Base-by-base conservation (phyloP, 768 basidiomycete species). In the Lyophyllum shimeji region DNA sequence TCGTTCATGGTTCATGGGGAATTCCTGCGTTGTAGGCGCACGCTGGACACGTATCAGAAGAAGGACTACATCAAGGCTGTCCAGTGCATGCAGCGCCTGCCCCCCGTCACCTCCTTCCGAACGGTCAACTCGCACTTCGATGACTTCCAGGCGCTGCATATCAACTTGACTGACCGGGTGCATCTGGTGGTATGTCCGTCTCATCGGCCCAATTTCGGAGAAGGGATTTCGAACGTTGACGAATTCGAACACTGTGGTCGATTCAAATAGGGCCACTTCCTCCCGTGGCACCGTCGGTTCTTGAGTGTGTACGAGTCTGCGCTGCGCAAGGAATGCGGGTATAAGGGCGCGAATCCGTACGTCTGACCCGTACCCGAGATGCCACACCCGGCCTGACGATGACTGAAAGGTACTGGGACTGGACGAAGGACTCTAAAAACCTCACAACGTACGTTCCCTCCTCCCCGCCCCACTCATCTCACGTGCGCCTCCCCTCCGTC, bases 131-230 rank as follows among this genome's bases (percentile, higher is more conserved):
- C 71, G 12, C 71, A 74, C 11, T 76, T 69, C 56, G 76, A 78
- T 53, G 75, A 76, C 47, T 73, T 78, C 45, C 71, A 73, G 54
- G 73, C 69, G 0, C 40, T 66, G 15, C 76, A 77, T 49, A 69
- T 76, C 25, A 53, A 56, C 3, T 40, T 67, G 33, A 63, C 73
- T 1, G 64, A 67, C 7, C 31, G 47, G 2, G 63, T 75, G 7
- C 75, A 78, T 57, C 34, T 63, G 8, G 68, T 74, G 44, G 76
- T 76, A 58, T 53, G 73, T 33, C 17, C 12, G 15, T 42, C 12
- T 25, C n/a, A 25, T 18, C n/a, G n/a, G n/a, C n/a, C n/a, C n/a
- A n/a, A 15, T n/a, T 13, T 3, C 9, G 15, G 9, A 17, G 12
- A 17, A 37, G 12, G 15, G 15, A 17, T 37, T n/a, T n/a, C n/a